Evolutionary conservation across 495 filamentous ascomycete species (phyloP).

Genomic region (Aspergillus kassunensis): DNA sequence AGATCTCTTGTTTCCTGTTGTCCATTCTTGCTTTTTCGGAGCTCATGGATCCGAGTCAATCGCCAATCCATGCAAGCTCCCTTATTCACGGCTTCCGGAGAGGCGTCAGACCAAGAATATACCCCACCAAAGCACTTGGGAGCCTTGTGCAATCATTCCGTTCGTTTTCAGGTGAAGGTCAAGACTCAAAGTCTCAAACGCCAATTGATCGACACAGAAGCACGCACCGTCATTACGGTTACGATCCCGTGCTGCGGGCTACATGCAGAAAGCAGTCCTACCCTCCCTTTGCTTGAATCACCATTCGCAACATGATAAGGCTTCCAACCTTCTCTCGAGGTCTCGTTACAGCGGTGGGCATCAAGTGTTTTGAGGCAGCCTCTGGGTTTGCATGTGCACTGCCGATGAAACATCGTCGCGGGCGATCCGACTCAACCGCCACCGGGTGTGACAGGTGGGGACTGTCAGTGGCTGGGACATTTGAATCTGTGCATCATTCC

Average conservation of each 20-base stretch:
- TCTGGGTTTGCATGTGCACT: not conserved
- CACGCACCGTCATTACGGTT: not conserved
- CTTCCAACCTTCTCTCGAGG: not conserved
- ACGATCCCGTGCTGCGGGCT: not conserved
- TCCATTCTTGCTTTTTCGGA: conserved; percentile 10
- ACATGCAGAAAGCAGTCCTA: not conserved
- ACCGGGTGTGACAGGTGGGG: conserved; percentile 3
- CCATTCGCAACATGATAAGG: not conserved
- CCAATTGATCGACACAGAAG: not conserved
- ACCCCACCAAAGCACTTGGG: conserved; percentile 2
- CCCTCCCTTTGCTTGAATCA: not conserved
- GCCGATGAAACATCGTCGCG: not conserved
- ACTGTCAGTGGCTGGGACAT: not conserved
- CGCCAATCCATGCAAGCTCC: conserved; percentile 6
- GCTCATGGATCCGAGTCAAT: not conserved
- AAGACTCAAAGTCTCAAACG: not conserved
- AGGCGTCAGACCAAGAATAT: not conserved
- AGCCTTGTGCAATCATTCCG: conserved; percentile 4
- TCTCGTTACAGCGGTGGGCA: not conserved
- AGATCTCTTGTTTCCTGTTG: not conserved
- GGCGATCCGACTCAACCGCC: conserved; percentile 8
- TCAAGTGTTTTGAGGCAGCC: not conserved
- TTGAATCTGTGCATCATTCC: conserved; percentile 5
- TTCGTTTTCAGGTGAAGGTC: not conserved
- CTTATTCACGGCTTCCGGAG: not conserved